A percentile compares a stretch with the other conserved stretches of the same genome.
Evolutionary conservation across 176 grass and related monocot species (phyloP).

Genomic region (Cenchrus purpureus): DNA sequence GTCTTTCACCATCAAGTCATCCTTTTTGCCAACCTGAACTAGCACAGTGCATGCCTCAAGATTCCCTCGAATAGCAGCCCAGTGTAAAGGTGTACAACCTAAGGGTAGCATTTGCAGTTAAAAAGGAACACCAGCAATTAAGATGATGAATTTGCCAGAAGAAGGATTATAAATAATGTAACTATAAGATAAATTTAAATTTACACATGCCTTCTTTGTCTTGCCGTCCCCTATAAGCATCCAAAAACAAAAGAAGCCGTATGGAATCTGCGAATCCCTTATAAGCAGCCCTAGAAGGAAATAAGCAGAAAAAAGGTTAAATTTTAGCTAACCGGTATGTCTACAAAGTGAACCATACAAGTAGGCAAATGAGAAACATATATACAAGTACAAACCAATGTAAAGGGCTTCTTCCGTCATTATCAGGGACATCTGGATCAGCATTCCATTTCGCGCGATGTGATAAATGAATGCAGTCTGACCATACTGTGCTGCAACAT

Average conservation of each 20-base stretch:
- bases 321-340: background rate
- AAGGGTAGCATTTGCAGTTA: conserved; percentile 39
- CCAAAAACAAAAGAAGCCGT: conserved; percentile 95
- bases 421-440: conserved; percentile 96
- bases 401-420: conserved; percentile 94
- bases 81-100: conserved; percentile 99
- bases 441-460: conserved; percentile 95
- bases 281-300: conserved; percentile 88
- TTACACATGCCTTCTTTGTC: conserved; percentile 84
- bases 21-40: conserved; percentile 99
- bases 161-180: conserved; percentile 14
- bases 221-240: conserved; percentile 89
- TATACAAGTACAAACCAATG: conserved; percentile 71
- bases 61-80: conserved; percentile 98
- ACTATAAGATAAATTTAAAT: conserved; percentile 26
- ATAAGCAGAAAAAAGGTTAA: background rate
- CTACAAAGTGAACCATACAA: conserved; percentile 23
- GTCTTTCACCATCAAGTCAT: conserved; percentile 85
- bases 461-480: conserved; percentile 88
- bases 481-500: conserved; percentile 98
- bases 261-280: conserved; percentile 96
- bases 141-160: conserved; percentile 6
- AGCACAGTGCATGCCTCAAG: conserved; percentile 89
- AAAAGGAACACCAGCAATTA: conserved; percentile 38
- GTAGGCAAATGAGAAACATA: conserved; percentile 1